phyloP scores from a whole-genome alignment of 73 alveolate species.

The Stentor coeruleus region DNA sequence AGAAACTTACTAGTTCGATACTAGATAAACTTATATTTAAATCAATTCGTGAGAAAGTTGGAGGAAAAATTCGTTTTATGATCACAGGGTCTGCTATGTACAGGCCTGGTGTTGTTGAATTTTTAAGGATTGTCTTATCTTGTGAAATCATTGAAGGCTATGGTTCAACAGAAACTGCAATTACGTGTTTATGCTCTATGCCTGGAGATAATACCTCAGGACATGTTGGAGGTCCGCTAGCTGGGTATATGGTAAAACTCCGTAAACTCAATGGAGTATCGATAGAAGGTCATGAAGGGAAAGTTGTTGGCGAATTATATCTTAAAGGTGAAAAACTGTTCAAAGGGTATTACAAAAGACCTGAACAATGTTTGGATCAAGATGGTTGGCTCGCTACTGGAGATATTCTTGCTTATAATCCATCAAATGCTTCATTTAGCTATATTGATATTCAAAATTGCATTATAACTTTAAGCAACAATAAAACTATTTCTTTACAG shows the following conservation, averaged over 20 bases:
- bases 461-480: not conserved
- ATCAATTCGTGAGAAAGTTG: conserved; percentile 42
- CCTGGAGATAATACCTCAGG: conserved; percentile 10
- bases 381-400: not conserved
- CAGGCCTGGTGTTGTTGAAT: conserved; percentile 47
- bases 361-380: not conserved
- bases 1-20: conserved; percentile 28
- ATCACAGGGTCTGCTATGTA: conserved; percentile 73
- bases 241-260: not conserved
- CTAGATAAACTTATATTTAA: conserved; percentile 48
- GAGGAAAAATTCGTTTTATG: conserved; percentile 66
- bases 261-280: not conserved
- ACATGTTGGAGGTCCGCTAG: conserved; percentile 1
- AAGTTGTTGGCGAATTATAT: not conserved
- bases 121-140: conserved; percentile 37
- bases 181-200: conserved; percentile 11
- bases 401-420: not conserved
- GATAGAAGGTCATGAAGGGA: not conserved
- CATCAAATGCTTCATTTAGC: not conserved
- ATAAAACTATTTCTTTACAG: not conserved
- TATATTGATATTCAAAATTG: not conserved
- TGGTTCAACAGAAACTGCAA: conserved; percentile 57
- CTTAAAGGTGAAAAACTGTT: not conserved
- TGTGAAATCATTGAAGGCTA: conserved; percentile 53
- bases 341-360: not conserved